Percentiles rank a stretch among this genome's conserved stretches.
Evolutionary conservation across 2,329 filamentous ascomycete species (phyloP).

Genomic region (Paracoccidioides brasiliensis): DNA sequence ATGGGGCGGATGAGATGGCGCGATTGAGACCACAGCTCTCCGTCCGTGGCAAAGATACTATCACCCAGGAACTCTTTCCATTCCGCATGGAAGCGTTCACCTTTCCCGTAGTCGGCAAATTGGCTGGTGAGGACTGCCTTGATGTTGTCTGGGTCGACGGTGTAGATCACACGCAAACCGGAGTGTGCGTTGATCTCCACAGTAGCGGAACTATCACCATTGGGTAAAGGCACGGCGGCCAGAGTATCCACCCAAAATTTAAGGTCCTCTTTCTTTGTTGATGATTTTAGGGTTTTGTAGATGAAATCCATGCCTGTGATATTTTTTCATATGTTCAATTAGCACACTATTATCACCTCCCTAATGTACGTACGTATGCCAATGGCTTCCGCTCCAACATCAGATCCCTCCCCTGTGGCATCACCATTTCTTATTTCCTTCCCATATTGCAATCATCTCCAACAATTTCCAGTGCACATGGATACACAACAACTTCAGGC

Average conservation of each 20-base stretch:
- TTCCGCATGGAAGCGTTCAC: slow-evolving; percentile 54
- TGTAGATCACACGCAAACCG: slow-evolving; percentile 52
- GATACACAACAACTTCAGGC: not conserved
- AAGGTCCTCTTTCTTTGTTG: slow-evolving; percentile 43
- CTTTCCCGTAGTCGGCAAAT: slow-evolving; percentile 78
- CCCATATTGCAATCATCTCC: no score
- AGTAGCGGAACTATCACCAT: slow-evolving; percentile 47
- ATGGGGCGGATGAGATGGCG: slow-evolving; percentile 78
- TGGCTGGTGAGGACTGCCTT: slow-evolving; percentile 82
- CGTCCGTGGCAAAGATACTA: slow-evolving; percentile 72
- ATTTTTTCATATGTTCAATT: slow-evolving; percentile 6
- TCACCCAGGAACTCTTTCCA: slow-evolving; percentile 76
- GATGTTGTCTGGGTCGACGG: slow-evolving; percentile 76
- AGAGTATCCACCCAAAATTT: slow-evolving; percentile 50
- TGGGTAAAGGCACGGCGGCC: slow-evolving; percentile 20
- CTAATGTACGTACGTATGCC: not conserved
- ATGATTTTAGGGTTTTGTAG: slow-evolving; percentile 40
- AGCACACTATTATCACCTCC: not conserved
- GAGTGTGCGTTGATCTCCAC: slow-evolving; percentile 38
- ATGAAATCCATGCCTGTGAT: slow-evolving; percentile 53
- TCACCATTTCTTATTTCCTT: not conserved
- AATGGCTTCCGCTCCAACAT: not conserved
- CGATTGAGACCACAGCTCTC: slow-evolving; percentile 63
- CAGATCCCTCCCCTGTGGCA: not conserved
- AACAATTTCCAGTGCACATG: not conserved